Conservation (phyloP, 495 filamentous ascomycete species). For the Hypoxylon fuscum region DNA sequence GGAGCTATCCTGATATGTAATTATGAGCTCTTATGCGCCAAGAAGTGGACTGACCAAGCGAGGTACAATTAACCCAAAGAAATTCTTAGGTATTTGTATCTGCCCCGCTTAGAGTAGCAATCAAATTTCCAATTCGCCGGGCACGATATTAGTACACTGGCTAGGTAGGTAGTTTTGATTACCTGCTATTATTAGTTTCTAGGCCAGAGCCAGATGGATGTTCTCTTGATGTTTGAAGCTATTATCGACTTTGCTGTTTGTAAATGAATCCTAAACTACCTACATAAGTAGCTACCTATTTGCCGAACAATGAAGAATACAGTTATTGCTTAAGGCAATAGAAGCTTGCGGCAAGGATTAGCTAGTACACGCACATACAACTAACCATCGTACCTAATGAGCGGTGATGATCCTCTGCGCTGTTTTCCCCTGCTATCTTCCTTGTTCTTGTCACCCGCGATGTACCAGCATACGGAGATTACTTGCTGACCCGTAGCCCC, state of each 20-base stretch:
- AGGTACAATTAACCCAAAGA: neutral
- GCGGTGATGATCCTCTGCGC: conserved; percentile 28
- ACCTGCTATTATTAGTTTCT: conserved; percentile 31
- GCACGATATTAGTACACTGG: conserved; percentile 13
- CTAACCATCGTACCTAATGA: conserved; percentile 29
- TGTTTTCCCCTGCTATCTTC: conserved; percentile 27
- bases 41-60: conserved; percentile 6
- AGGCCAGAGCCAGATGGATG: neutral
- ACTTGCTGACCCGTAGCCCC: conserved; percentile 37
- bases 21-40: conserved; percentile 7
- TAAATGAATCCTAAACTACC: conserved; percentile 16
- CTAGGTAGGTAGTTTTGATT: no score
- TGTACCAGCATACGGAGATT: conserved; percentile 42
- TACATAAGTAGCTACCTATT: no score
- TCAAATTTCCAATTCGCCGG: conserved; percentile 19
- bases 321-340: no score
- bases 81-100: neutral
- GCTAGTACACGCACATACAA: conserved; percentile 2
- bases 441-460: conserved; percentile 37
- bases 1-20: conserved; percentile 6
- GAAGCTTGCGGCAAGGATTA: neutral
- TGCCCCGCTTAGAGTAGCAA: conserved; percentile 25
- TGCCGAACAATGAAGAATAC: no score
- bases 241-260: conserved; percentile 8
- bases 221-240: neutral